phyloP scores from a whole-genome alignment of 306 rosid species.

The Prunus campanulata region DNA sequence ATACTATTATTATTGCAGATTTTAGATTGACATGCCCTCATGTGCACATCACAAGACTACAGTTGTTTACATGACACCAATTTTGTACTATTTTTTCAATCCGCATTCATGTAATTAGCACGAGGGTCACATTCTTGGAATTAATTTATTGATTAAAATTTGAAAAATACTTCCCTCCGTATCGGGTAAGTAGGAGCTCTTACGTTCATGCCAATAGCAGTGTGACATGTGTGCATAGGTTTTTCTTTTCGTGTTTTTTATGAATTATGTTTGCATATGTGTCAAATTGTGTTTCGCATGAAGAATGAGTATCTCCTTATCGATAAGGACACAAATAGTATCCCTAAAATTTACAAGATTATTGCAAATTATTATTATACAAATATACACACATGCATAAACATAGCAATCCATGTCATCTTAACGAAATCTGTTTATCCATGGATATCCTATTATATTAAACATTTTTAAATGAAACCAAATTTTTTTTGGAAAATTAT shows the following conservation, averaged over 20 bases:
- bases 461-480: too few relatives aligned
- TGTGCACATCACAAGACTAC: background rate
- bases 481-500: too few relatives aligned
- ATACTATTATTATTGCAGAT: background rate
- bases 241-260: too few relatives aligned
- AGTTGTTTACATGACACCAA: background rate
- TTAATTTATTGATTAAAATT: background rate
- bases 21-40: background rate
- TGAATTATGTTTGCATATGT: too few relatives aligned
- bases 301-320: too few relatives aligned
- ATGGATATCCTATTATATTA: background rate
- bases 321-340: too few relatives aligned
- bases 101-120: constrained; percentile 6
- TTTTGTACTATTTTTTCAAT: background rate
- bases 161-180: too few relatives aligned
- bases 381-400: background rate
- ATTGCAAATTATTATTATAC: background rate
- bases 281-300: too few relatives aligned
- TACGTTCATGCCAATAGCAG: too few relatives aligned
- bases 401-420: background rate
- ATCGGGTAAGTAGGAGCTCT: too few relatives aligned
- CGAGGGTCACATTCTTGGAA: background rate
- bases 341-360: background rate
- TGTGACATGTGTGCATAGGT: too few relatives aligned
- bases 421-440: background rate